Evolutionary conservation across 805 yeast genomes (phyloP), one percentile per base, ranked within the genome.

Genomic region (Candida jianshihensis): DNA sequence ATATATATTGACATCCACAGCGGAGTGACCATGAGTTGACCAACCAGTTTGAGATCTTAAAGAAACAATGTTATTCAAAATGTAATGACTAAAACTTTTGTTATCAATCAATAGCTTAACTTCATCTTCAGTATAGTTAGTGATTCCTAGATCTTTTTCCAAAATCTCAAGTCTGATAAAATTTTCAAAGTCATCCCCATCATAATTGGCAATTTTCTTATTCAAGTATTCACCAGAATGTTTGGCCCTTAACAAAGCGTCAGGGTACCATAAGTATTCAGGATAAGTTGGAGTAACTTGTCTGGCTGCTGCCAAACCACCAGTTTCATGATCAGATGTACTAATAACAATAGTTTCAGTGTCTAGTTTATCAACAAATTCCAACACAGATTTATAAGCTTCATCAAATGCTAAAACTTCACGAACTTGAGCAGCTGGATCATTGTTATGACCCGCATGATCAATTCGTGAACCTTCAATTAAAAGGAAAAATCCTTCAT

Each of bases 1-100:
- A 56, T 89, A 89, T 33, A 90, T 83, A 53, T 90, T 89, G 26
- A 89, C 96, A 59, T 89, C 97, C 13, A 89, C 96, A 0, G 96
- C 96, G 16, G 95, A 80, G 59, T 89, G 97, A 21, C 97, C 97
- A 52, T 87, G 95, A 0, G 97, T 89, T 9, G 95, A 71, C 96
- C 96, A 89, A n/a, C 96, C 97, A 14, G 87, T 75, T 58, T 83
- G 83, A 0, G 97, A 87, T 44, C 95, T 74, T n/a, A 61, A 51
- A 1, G 95, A 82, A 10, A 87, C 72, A 72, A 89, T 72, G 37
- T 78, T 69, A 51, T 84, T 81, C 38, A 87, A 58, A 27, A 68
- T 61, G 41, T 76, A 76, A 31, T 52, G 56, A 2, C 68, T 52
- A 28, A 53, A 47, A 1, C 47, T 44, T 28, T 54, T 52, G 33